Conservation (phyloP, 2,329 filamentous ascomycete genomes). For the Tolypocladium cylindrosporum region DNA sequence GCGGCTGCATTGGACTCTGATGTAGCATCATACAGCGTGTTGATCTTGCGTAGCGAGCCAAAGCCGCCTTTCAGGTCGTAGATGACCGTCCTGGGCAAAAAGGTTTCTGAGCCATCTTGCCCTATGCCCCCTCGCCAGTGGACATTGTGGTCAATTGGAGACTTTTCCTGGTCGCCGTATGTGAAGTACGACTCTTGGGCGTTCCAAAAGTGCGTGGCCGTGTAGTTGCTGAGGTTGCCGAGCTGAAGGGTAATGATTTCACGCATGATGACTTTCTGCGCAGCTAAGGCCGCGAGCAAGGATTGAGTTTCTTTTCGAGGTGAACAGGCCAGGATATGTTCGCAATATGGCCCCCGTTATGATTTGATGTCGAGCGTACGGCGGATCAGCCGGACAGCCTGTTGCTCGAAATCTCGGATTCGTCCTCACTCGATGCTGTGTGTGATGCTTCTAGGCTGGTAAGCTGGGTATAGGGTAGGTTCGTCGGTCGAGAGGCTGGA, state of each 20-base stretch:
- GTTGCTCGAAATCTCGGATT: neutral
- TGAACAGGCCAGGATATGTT: neutral
- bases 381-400: neutral
- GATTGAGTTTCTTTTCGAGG: neutral
- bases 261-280: slow-evolving; percentile 51
- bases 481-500: neutral
- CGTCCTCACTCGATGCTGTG: neutral
- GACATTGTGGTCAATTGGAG: slow-evolving; percentile 44
- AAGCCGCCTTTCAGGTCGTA: slow-evolving; percentile 95
- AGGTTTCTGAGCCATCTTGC: slow-evolving; percentile 80
- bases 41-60: slow-evolving; percentile 77
- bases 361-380: neutral
- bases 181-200: slow-evolving; percentile 98
- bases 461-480: neutral
- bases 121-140: slow-evolving; percentile 81
- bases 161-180: slow-evolving; percentile 46
- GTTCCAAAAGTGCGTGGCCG: slow-evolving; percentile 97
- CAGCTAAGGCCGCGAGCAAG: neutral
- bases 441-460: too few relatives aligned
- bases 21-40: slow-evolving; percentile 66
- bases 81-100: slow-evolving; percentile 80
- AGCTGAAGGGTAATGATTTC: slow-evolving; percentile 93
- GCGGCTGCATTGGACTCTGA: slow-evolving; percentile 15
- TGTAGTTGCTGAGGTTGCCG: slow-evolving; percentile 84
- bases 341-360: too few relatives aligned